Conservation (phyloP, 2,329 filamentous ascomycete genomes). For the Colletotrichum tropicicola region DNA sequence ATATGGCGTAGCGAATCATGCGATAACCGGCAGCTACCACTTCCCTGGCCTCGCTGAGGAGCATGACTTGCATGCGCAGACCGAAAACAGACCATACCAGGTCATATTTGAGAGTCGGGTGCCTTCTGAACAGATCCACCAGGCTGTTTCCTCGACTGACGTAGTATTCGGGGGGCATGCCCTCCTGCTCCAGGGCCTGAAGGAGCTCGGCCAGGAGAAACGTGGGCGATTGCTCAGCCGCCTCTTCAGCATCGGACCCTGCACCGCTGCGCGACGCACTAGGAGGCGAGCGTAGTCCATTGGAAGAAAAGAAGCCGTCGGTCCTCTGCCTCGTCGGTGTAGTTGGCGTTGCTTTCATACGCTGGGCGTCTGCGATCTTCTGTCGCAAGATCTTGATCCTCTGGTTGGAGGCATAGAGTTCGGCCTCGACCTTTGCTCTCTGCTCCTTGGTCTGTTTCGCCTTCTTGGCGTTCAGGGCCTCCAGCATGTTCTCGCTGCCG, state of each 20-base stretch:
- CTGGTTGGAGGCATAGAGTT: conserved; percentile 87
- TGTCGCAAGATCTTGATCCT: conserved; percentile 69
- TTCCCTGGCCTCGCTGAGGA: conserved; percentile 93
- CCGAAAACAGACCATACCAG: conserved; percentile 96
- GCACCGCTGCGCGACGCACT: conserved; percentile 64
- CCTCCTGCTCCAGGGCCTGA: conserved; percentile 87
- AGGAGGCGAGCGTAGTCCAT: conserved; percentile 63
- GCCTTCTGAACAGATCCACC: conserved; percentile 94
- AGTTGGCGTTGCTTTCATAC: conserved; percentile 53
- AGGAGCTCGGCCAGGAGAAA: conserved; percentile 90
- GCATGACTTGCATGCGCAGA: conserved; percentile 91
- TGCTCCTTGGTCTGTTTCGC: conserved; percentile 94
- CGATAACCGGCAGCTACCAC: conserved; percentile 95
- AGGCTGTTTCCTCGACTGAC: conserved; percentile 91
- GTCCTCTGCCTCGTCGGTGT: conserved; percentile 64
- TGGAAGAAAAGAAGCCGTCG: conserved; percentile 52
- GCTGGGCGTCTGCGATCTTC: conserved; percentile 68
- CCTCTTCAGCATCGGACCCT: conserved; percentile 72
- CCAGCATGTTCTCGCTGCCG: conserved; percentile 96
- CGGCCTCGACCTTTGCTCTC: conserved; percentile 80
- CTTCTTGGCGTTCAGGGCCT: conserved; percentile 93
- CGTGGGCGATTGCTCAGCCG: conserved; percentile 82
- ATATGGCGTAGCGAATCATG: conserved; percentile 93
- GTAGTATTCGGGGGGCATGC: conserved; percentile 93
- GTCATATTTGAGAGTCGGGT: conserved; percentile 95